These are phyloP conservation scores for Wickerhamiella alocasiicola DNA, from an alignment of 805 yeast genomes.

Conservation along the genomic window DNA sequence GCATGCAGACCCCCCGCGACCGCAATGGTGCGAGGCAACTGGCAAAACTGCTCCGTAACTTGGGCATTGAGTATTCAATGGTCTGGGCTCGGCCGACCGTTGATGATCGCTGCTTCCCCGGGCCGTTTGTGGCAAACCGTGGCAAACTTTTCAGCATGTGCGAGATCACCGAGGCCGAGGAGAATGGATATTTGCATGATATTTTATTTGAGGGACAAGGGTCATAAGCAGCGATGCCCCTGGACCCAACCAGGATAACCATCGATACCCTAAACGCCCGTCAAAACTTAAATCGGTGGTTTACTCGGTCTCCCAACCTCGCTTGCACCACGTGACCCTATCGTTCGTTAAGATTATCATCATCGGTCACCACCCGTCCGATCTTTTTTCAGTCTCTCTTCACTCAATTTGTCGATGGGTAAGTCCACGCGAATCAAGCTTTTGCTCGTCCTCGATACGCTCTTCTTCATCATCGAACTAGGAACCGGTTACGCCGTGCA, in stretches of 20 bases:
- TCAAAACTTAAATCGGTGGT: too few relatives aligned
- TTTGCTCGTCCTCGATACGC: slow-evolving; percentile 60
- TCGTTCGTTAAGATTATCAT: too few relatives aligned
- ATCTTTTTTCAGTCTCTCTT: too few relatives aligned
- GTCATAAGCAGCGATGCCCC: too few relatives aligned
- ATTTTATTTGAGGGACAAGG: slow-evolving; percentile 5
- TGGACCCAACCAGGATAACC: too few relatives aligned
- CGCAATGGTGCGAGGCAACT: slow-evolving; percentile 3
- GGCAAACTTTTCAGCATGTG: not conserved
- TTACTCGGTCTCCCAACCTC: too few relatives aligned
- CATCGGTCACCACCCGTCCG: too few relatives aligned
- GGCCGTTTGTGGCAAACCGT: slow-evolving; percentile 5
- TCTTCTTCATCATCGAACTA: slow-evolving; percentile 76
- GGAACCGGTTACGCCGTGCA: slow-evolving; percentile 73
- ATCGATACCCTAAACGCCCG: too few relatives aligned
- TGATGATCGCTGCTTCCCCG: not conserved
- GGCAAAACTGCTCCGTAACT: not conserved
- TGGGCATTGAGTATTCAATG: slow-evolving; percentile 9
- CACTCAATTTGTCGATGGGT: slow-evolving; percentile 23
- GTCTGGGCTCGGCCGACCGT: not conserved
- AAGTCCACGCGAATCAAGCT: slow-evolving; percentile 65
- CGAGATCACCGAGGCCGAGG: not conserved
- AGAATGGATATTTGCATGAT: slow-evolving; percentile 4
- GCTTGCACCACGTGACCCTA: too few relatives aligned
- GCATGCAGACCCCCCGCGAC: slow-evolving; percentile 1